Conservation (phyloP, 345 rosid species). For the Psidium friedrichsthalianum region DNA sequence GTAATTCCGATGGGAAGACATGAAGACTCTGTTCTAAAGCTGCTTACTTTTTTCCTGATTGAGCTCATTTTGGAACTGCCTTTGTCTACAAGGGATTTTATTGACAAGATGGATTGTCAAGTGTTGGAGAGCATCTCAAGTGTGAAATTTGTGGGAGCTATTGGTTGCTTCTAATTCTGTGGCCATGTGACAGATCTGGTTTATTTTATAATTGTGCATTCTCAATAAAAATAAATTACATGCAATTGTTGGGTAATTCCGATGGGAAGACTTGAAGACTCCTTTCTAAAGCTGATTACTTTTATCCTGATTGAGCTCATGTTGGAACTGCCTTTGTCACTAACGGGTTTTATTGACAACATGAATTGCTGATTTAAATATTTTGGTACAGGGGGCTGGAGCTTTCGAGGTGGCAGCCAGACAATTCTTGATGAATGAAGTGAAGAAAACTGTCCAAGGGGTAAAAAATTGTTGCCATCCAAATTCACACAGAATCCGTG, state of each 20-base stretch:
- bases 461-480: conserved; percentile 17
- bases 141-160: not conserved
- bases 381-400: conserved; percentile 70
- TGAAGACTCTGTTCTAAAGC: not conserved
- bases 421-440: conserved; percentile 69
- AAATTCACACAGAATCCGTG: not conserved
- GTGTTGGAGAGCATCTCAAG: not conserved
- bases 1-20: not conserved
- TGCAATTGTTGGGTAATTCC: not conserved
- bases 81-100: not conserved
- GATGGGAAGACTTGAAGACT: not conserved
- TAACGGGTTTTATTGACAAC: not conserved
- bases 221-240: not conserved
- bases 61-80: not conserved
- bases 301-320: not conserved
- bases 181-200: not conserved
- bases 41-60: not conserved
- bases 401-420: conserved; percentile 98
- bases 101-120: not conserved
- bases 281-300: not conserved
- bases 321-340: not conserved
- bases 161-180: not conserved
- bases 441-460: conserved; percentile 93
- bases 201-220: not conserved
- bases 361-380: not conserved